Conservation (phyloP, 1,139 yeast genomes). For the Yamadazyma pseudoaaseri region DNA sequence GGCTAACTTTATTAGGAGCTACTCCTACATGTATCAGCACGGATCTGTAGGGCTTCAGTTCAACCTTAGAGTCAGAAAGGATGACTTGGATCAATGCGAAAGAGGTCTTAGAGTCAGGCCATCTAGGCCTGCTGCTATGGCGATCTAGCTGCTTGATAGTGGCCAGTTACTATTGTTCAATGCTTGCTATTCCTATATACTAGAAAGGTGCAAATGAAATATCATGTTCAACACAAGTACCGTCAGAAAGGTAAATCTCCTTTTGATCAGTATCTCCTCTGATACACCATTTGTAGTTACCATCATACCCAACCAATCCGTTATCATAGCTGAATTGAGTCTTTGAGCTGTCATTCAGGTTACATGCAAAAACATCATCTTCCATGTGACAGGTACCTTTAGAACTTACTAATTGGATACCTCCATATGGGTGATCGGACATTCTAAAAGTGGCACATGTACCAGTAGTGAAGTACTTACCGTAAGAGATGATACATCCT, state of each 20-base stretch:
- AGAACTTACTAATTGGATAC: conserved; percentile 59
- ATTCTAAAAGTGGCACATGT: conserved; percentile 70
- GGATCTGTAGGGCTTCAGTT: no score
- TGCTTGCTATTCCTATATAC: no score
- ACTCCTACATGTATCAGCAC: no score
- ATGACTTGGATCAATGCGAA: no score
- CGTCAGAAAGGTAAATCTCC: conserved; percentile 49
- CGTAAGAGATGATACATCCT: conserved; percentile 83
- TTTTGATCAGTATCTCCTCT: conserved; percentile 53
- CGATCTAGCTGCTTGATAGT: no score
- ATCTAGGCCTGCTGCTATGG: no score
- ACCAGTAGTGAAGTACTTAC: conserved; percentile 79
- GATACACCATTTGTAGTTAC: conserved; percentile 58
- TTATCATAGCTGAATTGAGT: conserved; percentile 45
- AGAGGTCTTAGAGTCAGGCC: no score
- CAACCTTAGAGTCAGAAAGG: no score
- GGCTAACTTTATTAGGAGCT: no score
- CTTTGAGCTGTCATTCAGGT: conserved; percentile 39
- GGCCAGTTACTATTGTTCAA: no score
- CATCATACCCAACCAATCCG: conserved; percentile 58
- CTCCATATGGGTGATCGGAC: no score
- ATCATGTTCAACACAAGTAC: conserved; percentile 29
- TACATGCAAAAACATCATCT: conserved; percentile 32
- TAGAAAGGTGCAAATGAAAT: no score
- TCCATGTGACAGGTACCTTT: conserved; percentile 71